Percentiles rank a stretch among this genome's conserved stretches.
Conservation (phyloP, 306 rosid species). For the Rosa lucieae region DNA sequence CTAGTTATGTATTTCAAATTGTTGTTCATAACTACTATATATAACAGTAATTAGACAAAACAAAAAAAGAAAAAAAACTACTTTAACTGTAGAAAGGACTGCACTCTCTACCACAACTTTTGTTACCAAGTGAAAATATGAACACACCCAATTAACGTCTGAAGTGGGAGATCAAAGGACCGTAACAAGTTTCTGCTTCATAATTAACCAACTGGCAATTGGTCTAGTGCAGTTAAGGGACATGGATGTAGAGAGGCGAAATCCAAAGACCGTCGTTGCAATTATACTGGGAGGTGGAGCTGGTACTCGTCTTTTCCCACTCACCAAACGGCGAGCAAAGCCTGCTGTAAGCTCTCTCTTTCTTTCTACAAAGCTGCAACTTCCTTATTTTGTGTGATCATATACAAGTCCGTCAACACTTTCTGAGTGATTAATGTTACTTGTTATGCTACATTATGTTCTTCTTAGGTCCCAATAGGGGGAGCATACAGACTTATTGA, state of each 20-base stretch:
- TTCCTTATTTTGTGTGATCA: background rate
- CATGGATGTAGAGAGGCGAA: constrained; percentile 45
- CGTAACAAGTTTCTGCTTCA: background rate
- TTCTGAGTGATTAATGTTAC: background rate
- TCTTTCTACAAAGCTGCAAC: constrained; percentile 3
- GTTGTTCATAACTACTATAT: background rate
- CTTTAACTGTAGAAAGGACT: background rate
- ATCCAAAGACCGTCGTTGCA: constrained; percentile 79
- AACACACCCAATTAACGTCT: background rate
- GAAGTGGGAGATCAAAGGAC: background rate
- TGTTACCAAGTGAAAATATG: background rate
- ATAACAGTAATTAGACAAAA: background rate
- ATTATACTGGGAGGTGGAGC: constrained; percentile 95
- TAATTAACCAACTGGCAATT: background rate
- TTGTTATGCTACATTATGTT: constrained; percentile 3
- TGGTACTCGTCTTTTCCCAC: constrained; percentile 96
- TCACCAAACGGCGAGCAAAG: constrained; percentile 89
- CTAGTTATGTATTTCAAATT: background rate
- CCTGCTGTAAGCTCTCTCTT: constrained; percentile 66
- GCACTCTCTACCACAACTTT: background rate
- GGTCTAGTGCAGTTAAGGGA: constrained; percentile 57
- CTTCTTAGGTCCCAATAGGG: constrained; percentile 71
- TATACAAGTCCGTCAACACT: background rate
- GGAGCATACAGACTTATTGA: constrained; percentile 92
- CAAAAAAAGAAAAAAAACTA: background rate